Evolutionary conservation across 2,329 filamentous ascomycete species (phyloP), one percentile per base, ranked within the genome.

Genomic region (Ophiognomonia clavigignenti-juglandacearum): DNA sequence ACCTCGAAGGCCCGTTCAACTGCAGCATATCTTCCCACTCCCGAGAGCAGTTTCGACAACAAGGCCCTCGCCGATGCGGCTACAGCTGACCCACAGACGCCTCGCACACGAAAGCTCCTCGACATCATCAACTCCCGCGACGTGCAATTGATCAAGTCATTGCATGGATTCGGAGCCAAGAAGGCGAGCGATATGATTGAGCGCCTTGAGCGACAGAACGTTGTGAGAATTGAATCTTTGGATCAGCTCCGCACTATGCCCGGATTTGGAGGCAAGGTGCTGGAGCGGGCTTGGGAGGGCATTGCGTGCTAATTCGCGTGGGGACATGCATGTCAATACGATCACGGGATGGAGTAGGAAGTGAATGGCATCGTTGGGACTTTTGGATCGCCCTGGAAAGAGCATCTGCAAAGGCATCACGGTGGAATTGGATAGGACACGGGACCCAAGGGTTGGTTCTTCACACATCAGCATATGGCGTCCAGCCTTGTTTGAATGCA

Each of bases 111-210:
- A 52, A 75, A 78, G 50, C 67, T 90, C 3, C 72, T 90, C 3
- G 71, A 78, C 39, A 84, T 89, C 57, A 78, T 90, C 65, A 90
- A 90, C 68, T 87, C 83, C 18, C 76, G 83, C 40, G 82, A 90
- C 51, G 65, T 85, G 16, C 68, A 68, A 13, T 72, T 78, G 59
- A 89, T 90, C 63, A 78, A 77, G 57, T 68, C 78, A 3, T 71
- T 90, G 2, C 80, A 81, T 32, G 86, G 86, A 2, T 82, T 90
- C 10, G 86, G 86, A 0, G 73, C 80, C 2, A 89, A 88, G 68
- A 86, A 83, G 62, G 86, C 86, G 0, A 67, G 71, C 35, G 79
- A 82, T 53, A 61, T 83, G 27, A 72, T 83, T 5, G 74, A 79
- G 41, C 74, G 74, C 52, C 60, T 83, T n/a, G 72, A 74, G 37